Conservation (phyloP, 2,329 filamentous ascomycete genomes). For the Aciculosporium take region DNA sequence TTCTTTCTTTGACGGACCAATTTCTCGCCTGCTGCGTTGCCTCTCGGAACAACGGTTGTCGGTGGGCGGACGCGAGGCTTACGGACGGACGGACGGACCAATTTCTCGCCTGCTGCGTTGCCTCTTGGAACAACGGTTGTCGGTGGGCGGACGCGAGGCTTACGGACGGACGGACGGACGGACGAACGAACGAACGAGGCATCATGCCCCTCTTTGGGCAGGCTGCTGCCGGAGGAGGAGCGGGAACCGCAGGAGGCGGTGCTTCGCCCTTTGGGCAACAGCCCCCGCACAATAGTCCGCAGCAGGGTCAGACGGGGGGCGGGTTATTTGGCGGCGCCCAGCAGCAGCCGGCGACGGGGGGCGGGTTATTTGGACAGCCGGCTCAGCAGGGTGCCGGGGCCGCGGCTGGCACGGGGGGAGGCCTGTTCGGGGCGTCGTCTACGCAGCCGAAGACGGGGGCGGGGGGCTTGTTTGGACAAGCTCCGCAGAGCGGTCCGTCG, state of each 20-base stretch:
- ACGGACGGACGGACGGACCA: neutral
- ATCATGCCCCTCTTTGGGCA: constrained; percentile 24
- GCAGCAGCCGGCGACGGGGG: neutral
- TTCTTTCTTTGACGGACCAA: neutral
- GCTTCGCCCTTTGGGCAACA: constrained; percentile 19
- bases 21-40: neutral
- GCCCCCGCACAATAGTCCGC: neutral
- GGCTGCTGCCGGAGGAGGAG: constrained; percentile 10
- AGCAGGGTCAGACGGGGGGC: constrained; percentile 7
- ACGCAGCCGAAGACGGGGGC: constrained; percentile 10
- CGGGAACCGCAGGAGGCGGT: constrained; percentile 8
- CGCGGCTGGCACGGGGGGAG: constrained; percentile 5
- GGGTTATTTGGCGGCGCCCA: constrained; percentile 5
- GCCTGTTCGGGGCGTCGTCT: constrained; percentile 12
- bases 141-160: too few relatives aligned
- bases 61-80: too few relatives aligned
- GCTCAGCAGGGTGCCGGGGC: constrained; percentile 2
- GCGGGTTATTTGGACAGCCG: constrained; percentile 6
- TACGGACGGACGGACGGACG: neutral
- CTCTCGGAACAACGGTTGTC: neutral
- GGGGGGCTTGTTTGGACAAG: constrained; percentile 7
- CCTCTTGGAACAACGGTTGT: neutral
- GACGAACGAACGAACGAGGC: neutral
- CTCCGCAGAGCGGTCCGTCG: constrained; percentile 9
- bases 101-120: too few relatives aligned